Conservation (phyloP, 306 rosid genomes). For the Vigna unguiculata region DNA sequence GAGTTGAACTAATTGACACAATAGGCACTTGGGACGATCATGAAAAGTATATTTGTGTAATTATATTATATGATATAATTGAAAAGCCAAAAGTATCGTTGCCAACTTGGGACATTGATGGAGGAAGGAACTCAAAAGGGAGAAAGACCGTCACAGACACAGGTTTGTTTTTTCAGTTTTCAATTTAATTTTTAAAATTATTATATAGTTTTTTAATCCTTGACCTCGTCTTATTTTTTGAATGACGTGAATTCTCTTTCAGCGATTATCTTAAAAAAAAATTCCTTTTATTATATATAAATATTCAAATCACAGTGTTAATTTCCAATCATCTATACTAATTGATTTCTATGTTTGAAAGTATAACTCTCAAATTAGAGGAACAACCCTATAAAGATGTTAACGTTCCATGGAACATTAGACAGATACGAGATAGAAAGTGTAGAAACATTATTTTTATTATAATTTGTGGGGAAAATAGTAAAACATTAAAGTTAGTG, state of each 20-base stretch:
- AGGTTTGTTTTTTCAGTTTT: not conserved
- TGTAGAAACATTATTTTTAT: not conserved
- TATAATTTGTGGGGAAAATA: not conserved
- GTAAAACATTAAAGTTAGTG: too few relatives aligned
- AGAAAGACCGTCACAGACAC: not conserved
- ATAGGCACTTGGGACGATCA: not conserved
- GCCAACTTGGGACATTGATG: not conserved
- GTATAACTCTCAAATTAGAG: not conserved
- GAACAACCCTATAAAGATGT: too few relatives aligned
- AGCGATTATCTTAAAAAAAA: not conserved
- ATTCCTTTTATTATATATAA: not conserved
- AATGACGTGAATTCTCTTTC: not conserved
- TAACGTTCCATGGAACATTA: too few relatives aligned
- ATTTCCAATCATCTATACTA: not conserved
- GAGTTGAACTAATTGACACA: not conserved
- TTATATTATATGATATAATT: not conserved
- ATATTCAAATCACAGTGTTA: not conserved
- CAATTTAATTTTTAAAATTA: not conserved
- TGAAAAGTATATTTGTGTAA: not conserved
- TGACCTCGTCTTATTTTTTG: not conserved
- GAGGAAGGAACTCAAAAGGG: slow-evolving; percentile 1
- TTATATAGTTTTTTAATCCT: not conserved
- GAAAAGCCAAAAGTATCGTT: not conserved
- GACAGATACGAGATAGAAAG: not conserved
- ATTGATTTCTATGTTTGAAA: not conserved